These are phyloP conservation scores for Basipetospora chlamydospora DNA, from an alignment of 2,329 filamentous ascomycete species.

Conservation along the genomic window DNA sequence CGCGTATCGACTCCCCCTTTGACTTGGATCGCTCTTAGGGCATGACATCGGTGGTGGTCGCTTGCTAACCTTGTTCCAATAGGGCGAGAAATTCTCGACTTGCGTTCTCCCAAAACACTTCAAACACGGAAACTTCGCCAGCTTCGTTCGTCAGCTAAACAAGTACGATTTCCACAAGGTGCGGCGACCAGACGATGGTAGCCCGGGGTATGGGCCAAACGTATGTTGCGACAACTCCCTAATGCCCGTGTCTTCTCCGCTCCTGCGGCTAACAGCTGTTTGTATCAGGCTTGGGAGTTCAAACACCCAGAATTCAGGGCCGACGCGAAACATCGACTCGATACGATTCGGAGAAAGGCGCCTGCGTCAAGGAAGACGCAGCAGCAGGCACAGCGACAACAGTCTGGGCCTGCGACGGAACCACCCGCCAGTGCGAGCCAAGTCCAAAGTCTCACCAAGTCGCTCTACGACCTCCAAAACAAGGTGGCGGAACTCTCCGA, in stretches of 20 bases:
- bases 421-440: slow-evolving; percentile 6
- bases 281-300: slow-evolving; percentile 83
- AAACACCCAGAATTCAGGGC: slow-evolving; percentile 93
- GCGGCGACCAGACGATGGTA: slow-evolving; percentile 31
- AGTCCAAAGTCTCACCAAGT: slow-evolving; percentile 3
- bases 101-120: slow-evolving; percentile 95
- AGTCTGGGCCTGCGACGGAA: slow-evolving; percentile 4
- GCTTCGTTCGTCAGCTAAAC: slow-evolving; percentile 89
- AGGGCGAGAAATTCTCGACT: slow-evolving; percentile 98
- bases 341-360: slow-evolving; percentile 92
- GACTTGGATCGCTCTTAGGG: slow-evolving; percentile 7
- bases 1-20: no score
- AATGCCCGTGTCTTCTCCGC: no score
- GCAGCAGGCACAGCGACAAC: slow-evolving; percentile 41
- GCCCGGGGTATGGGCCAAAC: slow-evolving; percentile 53
- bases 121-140: slow-evolving; percentile 97
- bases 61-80: slow-evolving; percentile 6
- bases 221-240: slow-evolving; percentile 40
- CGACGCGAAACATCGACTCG: slow-evolving; percentile 89
- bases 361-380: slow-evolving; percentile 87
- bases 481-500: slow-evolving; percentile 64
- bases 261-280: no score
- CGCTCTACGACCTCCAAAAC: slow-evolving; percentile 68
- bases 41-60: slow-evolving; percentile 6
- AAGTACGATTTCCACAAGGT: slow-evolving; percentile 99